Percentiles rank a stretch among this genome's conserved stretches.
Conservation (phyloP, 179 eudicot genomes). For the Spergularia azorica region DNA sequence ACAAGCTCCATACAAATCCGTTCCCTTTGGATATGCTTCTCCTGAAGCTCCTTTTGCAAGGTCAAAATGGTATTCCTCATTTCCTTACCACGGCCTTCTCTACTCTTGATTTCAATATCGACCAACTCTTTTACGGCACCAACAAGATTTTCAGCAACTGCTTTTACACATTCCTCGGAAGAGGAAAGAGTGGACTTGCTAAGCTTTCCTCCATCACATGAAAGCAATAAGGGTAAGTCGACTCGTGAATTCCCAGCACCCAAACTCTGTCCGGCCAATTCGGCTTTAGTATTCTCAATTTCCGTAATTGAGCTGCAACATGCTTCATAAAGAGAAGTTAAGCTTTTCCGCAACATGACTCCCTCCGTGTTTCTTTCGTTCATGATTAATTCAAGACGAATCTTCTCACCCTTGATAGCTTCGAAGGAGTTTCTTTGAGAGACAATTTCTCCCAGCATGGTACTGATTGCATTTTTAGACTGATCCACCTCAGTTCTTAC, state of each 20-base stretch:
- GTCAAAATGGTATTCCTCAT: constrained; percentile 56
- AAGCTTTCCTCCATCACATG: constrained; percentile 35
- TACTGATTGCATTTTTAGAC: constrained; percentile 37
- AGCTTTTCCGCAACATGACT: constrained; percentile 42
- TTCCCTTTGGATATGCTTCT: constrained; percentile 82
- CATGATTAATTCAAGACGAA: constrained; percentile 47
- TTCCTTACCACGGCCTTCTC: constrained; percentile 61
- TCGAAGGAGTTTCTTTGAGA: constrained; percentile 51
- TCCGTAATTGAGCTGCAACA: constrained; percentile 56
- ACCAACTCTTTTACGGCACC: constrained; percentile 48
- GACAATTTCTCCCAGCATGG: constrained; percentile 41
- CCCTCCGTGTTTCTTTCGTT: constrained; percentile 63
- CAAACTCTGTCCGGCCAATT: constrained; percentile 44
- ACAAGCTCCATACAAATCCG: constrained; percentile 76
- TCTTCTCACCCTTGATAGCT: constrained; percentile 46
- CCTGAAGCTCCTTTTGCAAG: constrained; percentile 84
- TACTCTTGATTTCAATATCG: constrained; percentile 35
- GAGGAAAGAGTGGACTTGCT: constrained; percentile 31
- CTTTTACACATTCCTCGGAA: constrained; percentile 46
- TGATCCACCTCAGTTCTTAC: constrained; percentile 48
- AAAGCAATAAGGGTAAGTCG: constrained; percentile 34
- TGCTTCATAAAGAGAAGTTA: constrained; percentile 67
- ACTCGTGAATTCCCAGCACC: constrained; percentile 33
- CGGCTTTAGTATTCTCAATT: constrained; percentile 58
- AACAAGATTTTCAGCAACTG: constrained; percentile 48